Percentiles rank a stretch among this genome's conserved stretches.
Conservation (phyloP, 768 basidiomycete species). For the Termitomyces sp. region DNA sequence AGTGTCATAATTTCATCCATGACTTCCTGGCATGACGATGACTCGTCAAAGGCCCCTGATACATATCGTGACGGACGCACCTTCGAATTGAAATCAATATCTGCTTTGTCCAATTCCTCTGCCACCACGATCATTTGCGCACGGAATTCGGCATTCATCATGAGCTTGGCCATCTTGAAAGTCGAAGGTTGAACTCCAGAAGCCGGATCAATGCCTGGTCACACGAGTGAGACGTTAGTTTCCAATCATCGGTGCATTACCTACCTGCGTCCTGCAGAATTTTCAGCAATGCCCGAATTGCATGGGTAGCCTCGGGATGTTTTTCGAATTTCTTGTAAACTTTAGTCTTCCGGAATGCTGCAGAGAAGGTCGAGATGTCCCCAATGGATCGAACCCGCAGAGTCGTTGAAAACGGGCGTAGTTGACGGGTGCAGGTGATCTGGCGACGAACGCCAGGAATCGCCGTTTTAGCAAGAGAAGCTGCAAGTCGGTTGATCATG, state of each 20-base stretch:
- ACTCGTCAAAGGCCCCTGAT: background rate
- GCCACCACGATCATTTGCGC: slow-evolving; percentile 38
- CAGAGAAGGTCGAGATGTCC: slow-evolving; percentile 25
- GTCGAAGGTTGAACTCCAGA: slow-evolving; percentile 40
- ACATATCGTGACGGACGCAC: slow-evolving; percentile 26
- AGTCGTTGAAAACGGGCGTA: slow-evolving; percentile 16
- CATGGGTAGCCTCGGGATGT: slow-evolving; percentile 44
- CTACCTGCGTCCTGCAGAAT: slow-evolving; percentile 45
- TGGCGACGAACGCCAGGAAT: slow-evolving; percentile 6
- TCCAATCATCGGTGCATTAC: background rate
- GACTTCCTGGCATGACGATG: slow-evolving; percentile 33
- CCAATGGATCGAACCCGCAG: slow-evolving; percentile 24
- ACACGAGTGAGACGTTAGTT: background rate
- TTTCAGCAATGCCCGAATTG: slow-evolving; percentile 39
- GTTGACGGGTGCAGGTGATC: slow-evolving; percentile 3
- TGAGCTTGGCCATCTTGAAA: slow-evolving; percentile 50
- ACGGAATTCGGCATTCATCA: slow-evolving; percentile 47
- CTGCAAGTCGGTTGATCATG: slow-evolving; percentile 15
- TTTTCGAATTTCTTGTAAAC: slow-evolving; percentile 43
- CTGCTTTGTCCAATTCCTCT: slow-evolving; percentile 51
- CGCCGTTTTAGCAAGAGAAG: slow-evolving; percentile 8
- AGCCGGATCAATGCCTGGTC: slow-evolving; percentile 43
- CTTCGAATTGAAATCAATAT: slow-evolving; percentile 51
- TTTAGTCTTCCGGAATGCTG: slow-evolving; percentile 38
- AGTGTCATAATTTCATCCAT: slow-evolving; percentile 36